phyloP scores from a whole-genome alignment of 202 grass and related monocot genomes.

The Setaria viridis region DNA sequence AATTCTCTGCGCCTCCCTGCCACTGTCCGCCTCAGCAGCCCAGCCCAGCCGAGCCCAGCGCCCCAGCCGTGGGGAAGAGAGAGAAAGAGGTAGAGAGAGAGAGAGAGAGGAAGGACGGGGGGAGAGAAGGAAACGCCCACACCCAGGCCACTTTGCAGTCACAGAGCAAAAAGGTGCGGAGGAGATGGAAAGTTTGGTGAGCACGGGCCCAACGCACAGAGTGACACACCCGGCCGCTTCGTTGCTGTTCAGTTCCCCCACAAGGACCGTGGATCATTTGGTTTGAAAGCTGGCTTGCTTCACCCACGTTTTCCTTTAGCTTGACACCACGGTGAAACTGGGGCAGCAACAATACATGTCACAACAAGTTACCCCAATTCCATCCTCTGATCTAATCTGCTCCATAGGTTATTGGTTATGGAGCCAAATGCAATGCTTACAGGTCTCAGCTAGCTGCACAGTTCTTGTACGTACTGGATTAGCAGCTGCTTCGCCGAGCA shows the following conservation, averaged over 20 bases:
- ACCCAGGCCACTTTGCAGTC: constrained; percentile 44
- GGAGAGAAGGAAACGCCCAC: constrained; percentile 45
- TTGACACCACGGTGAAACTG: constrained; percentile 11
- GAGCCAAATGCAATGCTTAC: background rate
- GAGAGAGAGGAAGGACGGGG: background rate
- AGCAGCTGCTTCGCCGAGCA: background rate
- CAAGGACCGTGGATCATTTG: background rate
- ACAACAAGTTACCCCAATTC: background rate
- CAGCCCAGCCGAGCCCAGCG: background rate
- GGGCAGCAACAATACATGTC: background rate
- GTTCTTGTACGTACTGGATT: background rate
- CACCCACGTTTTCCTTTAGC: background rate
- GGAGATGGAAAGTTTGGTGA: constrained; percentile 58
- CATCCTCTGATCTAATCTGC: background rate
- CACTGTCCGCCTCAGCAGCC: constrained; percentile 44
- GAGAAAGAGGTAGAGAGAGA: background rate
- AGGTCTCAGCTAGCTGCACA: background rate
- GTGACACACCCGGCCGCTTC: background rate
- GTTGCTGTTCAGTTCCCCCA: background rate
- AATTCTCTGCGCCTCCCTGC: constrained; percentile 60
- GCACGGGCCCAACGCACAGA: constrained; percentile 4
- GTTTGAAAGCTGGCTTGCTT: background rate
- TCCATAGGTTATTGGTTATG: background rate
- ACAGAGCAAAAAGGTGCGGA: constrained; percentile 35
- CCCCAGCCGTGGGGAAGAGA: background rate